Evolutionary conservation across 148 eudicot species (phyloP), one percentile per base, ranked within the genome.

Genomic region (Pharnaceum exiguum): DNA sequence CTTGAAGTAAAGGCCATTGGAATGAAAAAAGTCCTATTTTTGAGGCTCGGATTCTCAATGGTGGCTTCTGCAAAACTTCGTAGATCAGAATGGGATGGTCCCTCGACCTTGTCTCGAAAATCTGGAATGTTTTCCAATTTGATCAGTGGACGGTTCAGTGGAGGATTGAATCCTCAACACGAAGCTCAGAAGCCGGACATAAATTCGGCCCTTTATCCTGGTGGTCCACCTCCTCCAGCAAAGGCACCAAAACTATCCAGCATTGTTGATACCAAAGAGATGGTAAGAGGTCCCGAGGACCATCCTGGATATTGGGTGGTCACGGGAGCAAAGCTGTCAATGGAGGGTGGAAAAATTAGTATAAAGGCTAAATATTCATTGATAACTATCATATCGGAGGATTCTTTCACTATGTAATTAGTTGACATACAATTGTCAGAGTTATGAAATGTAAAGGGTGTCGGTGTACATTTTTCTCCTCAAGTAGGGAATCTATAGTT

Each of bases 241-340:
- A 77, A 65, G 59, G 77, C 86, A 18, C 82, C 82, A 2, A 93
- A 83, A 51, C 53, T 88, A 68, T 74, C 79, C 0, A 38, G 33
- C 24, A 71, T 93, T 57, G 90, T 93, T 15, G 95, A 88, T 51
- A 83, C 87, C 16, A 81, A 64, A 45, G 98, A 93, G 63, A 83
- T 76, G 82, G 64, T 81, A 25, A 73, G 94, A 74, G 97, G 96
- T 10, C 97, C 96, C 2, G 97, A 87, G 71, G 85, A 81, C 23
- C 66, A 79, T 22, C 97, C 97, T 10, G 97, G 97, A 28, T 82
- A 91, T 70, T 91, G 93, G 95, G 90, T 87, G 55, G 75, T 87
- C 21, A 87, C 97, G 0, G 97, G 97, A 51, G 97, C 90, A 22
- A 91, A 81, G 75, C 81, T 87, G 28, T 69, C 79, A 30, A 78